Percentiles rank a stretch among this genome's conserved stretches.
phyloP scores from a whole-genome alignment of 225 moss, liverwort and hornwort genomes.

The Asterella californica region DNA sequence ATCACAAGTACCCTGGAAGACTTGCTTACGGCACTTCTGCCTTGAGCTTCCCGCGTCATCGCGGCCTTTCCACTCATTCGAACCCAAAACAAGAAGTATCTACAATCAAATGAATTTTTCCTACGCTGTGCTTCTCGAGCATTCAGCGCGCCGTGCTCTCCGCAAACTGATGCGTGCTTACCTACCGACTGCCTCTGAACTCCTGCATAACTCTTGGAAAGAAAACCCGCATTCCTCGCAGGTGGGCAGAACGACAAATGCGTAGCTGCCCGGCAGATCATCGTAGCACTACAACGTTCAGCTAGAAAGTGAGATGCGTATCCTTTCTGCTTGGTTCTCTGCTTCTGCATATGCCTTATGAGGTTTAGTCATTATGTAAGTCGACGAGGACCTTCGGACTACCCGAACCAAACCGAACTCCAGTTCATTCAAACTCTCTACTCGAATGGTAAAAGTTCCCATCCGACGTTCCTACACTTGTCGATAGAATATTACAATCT shows the following conservation, averaged over 20 bases:
- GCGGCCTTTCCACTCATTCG: not conserved
- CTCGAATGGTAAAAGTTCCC: too few relatives aligned
- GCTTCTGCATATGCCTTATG: too few relatives aligned
- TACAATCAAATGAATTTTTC: not conserved
- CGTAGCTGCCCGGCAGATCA: not conserved
- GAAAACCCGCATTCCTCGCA: not conserved
- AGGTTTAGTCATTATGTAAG: too few relatives aligned
- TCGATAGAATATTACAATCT: too few relatives aligned
- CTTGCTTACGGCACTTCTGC: not conserved
- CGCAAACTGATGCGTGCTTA: not conserved
- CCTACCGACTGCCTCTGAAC: not conserved
- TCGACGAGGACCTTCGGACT: too few relatives aligned
- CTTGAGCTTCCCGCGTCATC: not conserved
- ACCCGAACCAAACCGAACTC: too few relatives aligned
- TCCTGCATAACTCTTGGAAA: not conserved
- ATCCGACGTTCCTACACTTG: too few relatives aligned
- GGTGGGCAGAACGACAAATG: not conserved
- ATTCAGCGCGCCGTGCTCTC: not conserved
- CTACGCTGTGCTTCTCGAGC: not conserved
- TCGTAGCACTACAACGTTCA: not conserved
- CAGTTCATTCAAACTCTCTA: too few relatives aligned
- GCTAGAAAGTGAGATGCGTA: not conserved
- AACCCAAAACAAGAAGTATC: not conserved
- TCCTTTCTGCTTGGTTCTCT: too few relatives aligned
- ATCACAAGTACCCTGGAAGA: conserved; percentile 70